These are phyloP conservation scores for Ceratocystis smalleyi DNA, from an alignment of 2,329 filamentous ascomycete genomes.

Conservation along the genomic window DNA sequence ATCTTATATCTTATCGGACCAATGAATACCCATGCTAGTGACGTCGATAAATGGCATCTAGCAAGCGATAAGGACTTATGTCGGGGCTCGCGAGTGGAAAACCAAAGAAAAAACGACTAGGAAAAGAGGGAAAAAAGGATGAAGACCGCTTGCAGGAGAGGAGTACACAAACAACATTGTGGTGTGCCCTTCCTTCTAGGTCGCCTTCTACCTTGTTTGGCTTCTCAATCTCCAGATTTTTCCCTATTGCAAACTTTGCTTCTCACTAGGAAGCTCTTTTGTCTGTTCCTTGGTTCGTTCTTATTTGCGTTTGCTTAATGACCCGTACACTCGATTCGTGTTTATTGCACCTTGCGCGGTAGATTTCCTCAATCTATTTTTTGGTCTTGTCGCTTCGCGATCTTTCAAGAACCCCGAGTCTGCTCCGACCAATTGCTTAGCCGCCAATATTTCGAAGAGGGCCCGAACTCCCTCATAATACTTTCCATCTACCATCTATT, in stretches of 20 bases:
- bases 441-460: neutral
- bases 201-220: neutral
- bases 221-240: neutral
- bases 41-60: conserved; percentile 14
- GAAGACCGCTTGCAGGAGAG: conserved; percentile 7
- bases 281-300: neutral
- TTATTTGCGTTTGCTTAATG: neutral
- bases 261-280: neutral
- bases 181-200: neutral
- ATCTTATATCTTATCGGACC: conserved; percentile 14
- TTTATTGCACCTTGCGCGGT: conserved; percentile 18
- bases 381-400: conserved; percentile 3
- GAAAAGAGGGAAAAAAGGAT: conserved; percentile 11
- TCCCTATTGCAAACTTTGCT: neutral
- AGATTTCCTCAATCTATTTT: neutral
- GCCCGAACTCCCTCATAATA: neutral
- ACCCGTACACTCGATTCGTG: neutral
- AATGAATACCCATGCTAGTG: conserved; percentile 9
- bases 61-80: neutral
- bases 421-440: conserved; percentile 1
- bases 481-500: neutral
- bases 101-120: neutral
- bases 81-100: conserved; percentile 1
- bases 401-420: conserved; percentile 10
- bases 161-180: conserved; percentile 20